phyloP scores from a whole-genome alignment of 345 rosid species.

The Kandelia obovata region DNA sequence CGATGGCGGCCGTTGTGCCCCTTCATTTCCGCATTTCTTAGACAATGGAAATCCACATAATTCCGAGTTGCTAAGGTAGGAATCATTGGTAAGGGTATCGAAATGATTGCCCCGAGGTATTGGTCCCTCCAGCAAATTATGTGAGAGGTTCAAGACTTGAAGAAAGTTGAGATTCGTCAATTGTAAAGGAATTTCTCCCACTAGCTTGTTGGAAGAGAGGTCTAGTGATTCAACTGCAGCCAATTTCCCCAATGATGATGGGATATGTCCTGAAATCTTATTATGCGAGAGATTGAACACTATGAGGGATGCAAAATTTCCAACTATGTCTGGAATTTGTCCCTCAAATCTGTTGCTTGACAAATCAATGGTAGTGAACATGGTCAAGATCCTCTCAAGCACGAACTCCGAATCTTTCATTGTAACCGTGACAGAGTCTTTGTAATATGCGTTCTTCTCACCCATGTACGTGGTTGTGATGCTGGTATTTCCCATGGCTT shows the following conservation, averaged over 20 bases:
- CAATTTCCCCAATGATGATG: constrained; percentile 8
- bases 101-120: not conserved
- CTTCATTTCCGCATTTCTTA: not conserved
- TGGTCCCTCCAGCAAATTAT: not conserved
- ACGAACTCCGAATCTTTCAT: not conserved
- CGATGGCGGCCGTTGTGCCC: too few relatives aligned
- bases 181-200: constrained; percentile 17
- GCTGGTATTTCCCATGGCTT: constrained; percentile 3
- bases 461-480: not conserved
- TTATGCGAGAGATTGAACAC: constrained; percentile 14
- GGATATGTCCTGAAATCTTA: constrained; percentile 2
- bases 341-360: constrained; percentile 16
- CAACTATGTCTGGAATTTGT: constrained; percentile 6
- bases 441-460: not conserved
- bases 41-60: not conserved
- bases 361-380: constrained; percentile 8
- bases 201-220: constrained; percentile 21
- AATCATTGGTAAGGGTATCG: not conserved
- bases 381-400: not conserved
- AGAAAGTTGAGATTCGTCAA: constrained; percentile 3
- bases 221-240: constrained; percentile 17
- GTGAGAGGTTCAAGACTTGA: not conserved
- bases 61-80: not conserved
- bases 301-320: not conserved
- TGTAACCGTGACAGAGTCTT: not conserved